Evolutionary conservation across 2,329 filamentous ascomycete species (phyloP).

Genomic region (Aspergillus ibericus): DNA sequence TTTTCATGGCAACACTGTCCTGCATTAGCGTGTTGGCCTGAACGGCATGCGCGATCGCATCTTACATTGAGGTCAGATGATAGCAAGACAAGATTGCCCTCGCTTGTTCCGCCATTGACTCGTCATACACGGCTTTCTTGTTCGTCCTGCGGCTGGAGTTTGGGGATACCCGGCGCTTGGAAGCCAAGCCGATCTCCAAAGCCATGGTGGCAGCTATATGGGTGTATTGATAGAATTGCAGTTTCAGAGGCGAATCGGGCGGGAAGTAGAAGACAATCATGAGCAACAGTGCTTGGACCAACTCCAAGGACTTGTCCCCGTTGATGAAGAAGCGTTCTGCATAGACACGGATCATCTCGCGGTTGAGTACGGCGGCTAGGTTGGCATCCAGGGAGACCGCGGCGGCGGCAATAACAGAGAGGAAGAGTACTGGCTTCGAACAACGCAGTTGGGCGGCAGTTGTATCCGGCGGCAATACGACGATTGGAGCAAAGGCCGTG

Average conservation of each 20-base stretch:
- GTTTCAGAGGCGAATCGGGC: conserved; percentile 47
- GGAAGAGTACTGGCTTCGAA: conserved; percentile 64
- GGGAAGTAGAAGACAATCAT: conserved; percentile 54
- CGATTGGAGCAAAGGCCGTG: conserved; percentile 30
- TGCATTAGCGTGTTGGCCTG: conserved; percentile 6
- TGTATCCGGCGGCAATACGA: conserved; percentile 29
- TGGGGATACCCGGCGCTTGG: conserved; percentile 29
- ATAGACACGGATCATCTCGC: conserved; percentile 51
- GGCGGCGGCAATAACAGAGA: conserved; percentile 68
- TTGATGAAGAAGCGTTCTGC: conserved; percentile 51
- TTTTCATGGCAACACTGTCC: conserved; percentile 38
- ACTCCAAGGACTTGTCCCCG: conserved; percentile 53
- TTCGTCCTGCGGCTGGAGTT: conserved; percentile 15
- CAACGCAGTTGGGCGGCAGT: conserved; percentile 33
- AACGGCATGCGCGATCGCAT: neutral
- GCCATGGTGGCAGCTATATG: conserved; percentile 55
- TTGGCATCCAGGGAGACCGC: conserved; percentile 55
- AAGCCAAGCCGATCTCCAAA: conserved; percentile 44
- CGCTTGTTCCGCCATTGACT: conserved; percentile 36
- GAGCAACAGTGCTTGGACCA: conserved; percentile 52
- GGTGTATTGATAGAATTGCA: conserved; percentile 55
- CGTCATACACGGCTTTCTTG: conserved; percentile 22
- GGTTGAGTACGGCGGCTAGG: conserved; percentile 47
- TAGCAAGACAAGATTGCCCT: conserved; percentile 36
- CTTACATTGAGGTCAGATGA: conserved; percentile 35